phyloP scores from a whole-genome alignment of 1,139 yeast species.

The Saccharomyces hybrid region DNA sequence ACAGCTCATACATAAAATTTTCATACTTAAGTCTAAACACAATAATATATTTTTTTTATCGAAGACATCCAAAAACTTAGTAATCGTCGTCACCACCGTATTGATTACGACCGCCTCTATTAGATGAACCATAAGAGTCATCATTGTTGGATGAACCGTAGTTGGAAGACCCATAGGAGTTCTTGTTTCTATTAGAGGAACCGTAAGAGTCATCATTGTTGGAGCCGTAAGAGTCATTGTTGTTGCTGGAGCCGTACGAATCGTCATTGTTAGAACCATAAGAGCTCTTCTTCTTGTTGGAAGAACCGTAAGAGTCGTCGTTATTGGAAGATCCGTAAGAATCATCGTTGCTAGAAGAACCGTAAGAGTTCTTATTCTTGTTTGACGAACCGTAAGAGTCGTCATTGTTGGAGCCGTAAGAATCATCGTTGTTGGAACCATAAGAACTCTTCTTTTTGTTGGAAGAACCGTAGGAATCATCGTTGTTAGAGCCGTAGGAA shows the following conservation, averaged over 20 bases:
- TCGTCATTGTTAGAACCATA: background rate
- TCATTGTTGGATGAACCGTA: slow-evolving; percentile 10
- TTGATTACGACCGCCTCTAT: background rate
- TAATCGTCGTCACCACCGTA: background rate
- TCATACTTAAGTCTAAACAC: background rate
- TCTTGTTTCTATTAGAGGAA: slow-evolving; percentile 7
- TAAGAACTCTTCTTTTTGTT: slow-evolving; percentile 13
- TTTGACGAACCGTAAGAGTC: slow-evolving; percentile 18
- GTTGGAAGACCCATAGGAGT: slow-evolving; percentile 18
- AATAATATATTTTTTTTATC: background rate
- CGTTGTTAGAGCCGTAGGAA: slow-evolving; percentile 5
- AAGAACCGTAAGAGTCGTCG: slow-evolving; percentile 14
- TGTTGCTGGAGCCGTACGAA: slow-evolving; percentile 7
- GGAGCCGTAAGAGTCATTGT: slow-evolving; percentile 10
- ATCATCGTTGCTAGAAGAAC: slow-evolving; percentile 13
- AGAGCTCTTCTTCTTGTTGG: background rate
- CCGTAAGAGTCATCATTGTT: background rate
- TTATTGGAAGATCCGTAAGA: slow-evolving; percentile 21
- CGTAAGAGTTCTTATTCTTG: slow-evolving; percentile 14
- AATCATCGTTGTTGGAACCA: background rate
- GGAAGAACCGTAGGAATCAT: background rate
- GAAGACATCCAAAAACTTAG: background rate
- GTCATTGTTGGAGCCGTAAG: slow-evolving; percentile 15
- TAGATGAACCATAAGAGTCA: slow-evolving; percentile 1
- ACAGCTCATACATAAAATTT: background rate